These are phyloP conservation scores for Salvia sclarea DNA, from an alignment of 305 asterid genomes.

Conservation along the genomic window DNA sequence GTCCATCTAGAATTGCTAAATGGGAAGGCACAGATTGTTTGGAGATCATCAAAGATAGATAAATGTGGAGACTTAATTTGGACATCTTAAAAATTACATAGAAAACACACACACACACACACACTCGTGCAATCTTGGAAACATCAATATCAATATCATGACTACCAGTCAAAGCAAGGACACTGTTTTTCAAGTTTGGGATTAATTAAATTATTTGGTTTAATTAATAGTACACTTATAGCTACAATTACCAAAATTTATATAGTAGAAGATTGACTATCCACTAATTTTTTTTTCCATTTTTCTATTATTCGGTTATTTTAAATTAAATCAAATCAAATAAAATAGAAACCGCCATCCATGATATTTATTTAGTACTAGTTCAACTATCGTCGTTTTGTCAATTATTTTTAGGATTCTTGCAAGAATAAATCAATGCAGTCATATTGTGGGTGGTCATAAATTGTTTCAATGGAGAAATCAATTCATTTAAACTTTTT, in stretches of 20 bases:
- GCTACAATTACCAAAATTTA: slow-evolving; percentile 29
- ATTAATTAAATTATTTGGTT: background rate
- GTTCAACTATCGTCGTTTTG: background rate
- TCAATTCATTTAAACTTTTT: too few species aligned
- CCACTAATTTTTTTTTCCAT: too few species aligned
- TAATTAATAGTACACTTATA: background rate
- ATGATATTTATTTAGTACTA: background rate
- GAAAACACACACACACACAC: slow-evolving; percentile 35
- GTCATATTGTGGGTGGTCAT: too few species aligned
- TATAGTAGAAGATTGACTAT: slow-evolving; percentile 22
- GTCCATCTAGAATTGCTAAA: slow-evolving; percentile 49
- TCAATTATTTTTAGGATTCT: background rate
- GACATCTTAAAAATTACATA: slow-evolving; percentile 42
- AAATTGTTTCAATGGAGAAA: too few species aligned
- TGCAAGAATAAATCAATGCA: too few species aligned
- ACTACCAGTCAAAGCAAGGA: slow-evolving; percentile 47
- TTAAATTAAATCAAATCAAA: too few species aligned
- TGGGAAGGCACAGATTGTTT: slow-evolving; percentile 44
- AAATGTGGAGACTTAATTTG: slow-evolving; percentile 46
- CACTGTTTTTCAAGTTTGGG: slow-evolving; percentile 37
- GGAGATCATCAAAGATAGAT: slow-evolving; percentile 39
- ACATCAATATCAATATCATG: slow-evolving; percentile 42
- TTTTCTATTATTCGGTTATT: background rate
- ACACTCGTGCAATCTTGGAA: slow-evolving; percentile 75
- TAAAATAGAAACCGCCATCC: background rate